Percentiles rank a stretch among this genome's conserved stretches.
These are phyloP conservation scores for Lactifluus echinatus DNA, from an alignment of 768 basidiomycete genomes.

Conservation along the genomic window DNA sequence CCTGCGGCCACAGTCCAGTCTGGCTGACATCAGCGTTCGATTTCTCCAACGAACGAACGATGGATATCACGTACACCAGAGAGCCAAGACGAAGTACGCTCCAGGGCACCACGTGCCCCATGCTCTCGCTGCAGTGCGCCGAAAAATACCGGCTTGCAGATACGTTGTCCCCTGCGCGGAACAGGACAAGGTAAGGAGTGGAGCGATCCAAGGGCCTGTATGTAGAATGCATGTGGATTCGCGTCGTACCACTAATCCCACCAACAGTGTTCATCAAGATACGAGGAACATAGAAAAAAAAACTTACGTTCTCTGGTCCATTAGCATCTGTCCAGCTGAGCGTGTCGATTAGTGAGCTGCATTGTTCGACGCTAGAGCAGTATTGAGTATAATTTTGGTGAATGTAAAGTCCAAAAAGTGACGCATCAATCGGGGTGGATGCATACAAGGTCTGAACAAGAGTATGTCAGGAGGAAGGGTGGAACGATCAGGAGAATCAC, in stretches of 20 bases:
- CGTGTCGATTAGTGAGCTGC: constrained; percentile 58
- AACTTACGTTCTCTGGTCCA: constrained; percentile 43
- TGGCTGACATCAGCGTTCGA: background rate
- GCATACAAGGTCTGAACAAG: constrained; percentile 54
- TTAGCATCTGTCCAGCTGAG: constrained; percentile 71
- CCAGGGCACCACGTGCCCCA: constrained; percentile 51
- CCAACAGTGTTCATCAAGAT: background rate
- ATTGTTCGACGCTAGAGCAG: constrained; percentile 69
- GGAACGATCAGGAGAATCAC: constrained; percentile 17
- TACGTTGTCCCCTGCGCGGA: constrained; percentile 64
- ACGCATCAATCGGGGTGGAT: constrained; percentile 86
- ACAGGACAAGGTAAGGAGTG: constrained; percentile 86
- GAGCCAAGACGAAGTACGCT: constrained; percentile 53
- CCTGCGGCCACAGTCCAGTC: constrained; percentile 12
- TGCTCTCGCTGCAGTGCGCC: constrained; percentile 47
- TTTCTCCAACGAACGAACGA: background rate
- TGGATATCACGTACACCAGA: constrained; percentile 22
- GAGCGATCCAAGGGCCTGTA: constrained; percentile 73
- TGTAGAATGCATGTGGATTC: constrained; percentile 81
- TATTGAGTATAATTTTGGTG: constrained; percentile 93
- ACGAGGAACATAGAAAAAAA: background rate
- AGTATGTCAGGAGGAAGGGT: background rate
- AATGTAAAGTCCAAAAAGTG: constrained; percentile 79
- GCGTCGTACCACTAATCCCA: constrained; percentile 48
- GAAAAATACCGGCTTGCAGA: constrained; percentile 85